A percentile compares a stretch with the other conserved stretches of the same genome.
Conservation (phyloP, 768 basidiomycete species). For the Mycena rebaudengoi region DNA sequence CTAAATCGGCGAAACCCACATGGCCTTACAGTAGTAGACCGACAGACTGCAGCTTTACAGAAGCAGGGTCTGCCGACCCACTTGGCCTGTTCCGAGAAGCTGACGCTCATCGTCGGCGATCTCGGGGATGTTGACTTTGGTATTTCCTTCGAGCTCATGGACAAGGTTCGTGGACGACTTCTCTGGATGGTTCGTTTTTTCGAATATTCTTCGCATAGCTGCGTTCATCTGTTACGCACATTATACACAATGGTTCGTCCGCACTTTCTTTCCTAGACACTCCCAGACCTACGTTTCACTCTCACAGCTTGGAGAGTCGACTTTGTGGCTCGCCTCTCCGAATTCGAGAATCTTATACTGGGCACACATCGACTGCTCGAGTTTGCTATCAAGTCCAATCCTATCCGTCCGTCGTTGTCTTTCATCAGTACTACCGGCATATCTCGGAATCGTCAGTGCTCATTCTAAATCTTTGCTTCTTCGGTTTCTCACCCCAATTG, state of each 20-base stretch:
- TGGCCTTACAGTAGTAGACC: background rate
- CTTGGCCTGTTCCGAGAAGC: background rate
- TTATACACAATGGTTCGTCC: background rate
- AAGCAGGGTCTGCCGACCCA: background rate
- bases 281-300: slow-evolving; percentile 8
- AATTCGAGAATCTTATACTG: slow-evolving; percentile 36
- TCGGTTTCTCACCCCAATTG: background rate
- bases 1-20: background rate
- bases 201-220: no score
- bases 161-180: no score
- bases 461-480: background rate
- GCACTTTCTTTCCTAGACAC: background rate
- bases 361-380: slow-evolving; percentile 42
- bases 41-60: background rate
- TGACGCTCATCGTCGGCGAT: background rate
- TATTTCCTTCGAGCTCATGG: background rate
- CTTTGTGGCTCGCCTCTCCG: slow-evolving; percentile 35
- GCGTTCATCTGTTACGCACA: background rate
- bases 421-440: slow-evolving; percentile 19
- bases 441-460: background rate
- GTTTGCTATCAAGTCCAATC: slow-evolving; percentile 30
- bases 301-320: slow-evolving; percentile 40
- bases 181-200: no score
- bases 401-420: slow-evolving; percentile 2
- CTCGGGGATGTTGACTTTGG: background rate